Evolutionary conservation across 2,329 filamentous ascomycete species (phyloP), one percentile per base, ranked within the genome.

Genomic region (Xylaria arbuscula): DNA sequence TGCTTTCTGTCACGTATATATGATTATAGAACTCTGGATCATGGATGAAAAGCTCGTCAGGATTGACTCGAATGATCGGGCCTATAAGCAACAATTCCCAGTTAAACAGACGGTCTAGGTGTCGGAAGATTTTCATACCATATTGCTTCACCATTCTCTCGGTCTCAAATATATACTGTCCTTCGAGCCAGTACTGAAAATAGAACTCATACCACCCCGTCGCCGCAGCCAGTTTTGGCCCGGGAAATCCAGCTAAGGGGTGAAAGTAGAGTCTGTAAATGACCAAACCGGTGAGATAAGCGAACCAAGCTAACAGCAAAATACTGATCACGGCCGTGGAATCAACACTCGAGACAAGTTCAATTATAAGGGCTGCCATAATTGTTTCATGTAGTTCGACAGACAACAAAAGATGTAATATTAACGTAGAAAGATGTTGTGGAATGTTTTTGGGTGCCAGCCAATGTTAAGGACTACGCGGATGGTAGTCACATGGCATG

Each of bases 121-220:
- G 19, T 22, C 11, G 28, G 40, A 22, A 7, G 19, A 19, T 22
- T 10, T 58, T 17, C 51, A 24, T 65, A 75, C 80, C 80, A 56
- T 81, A 80, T 71, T 74, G 71, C 55, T 78, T 59, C 67, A 80
- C 77, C 75, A 80, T 78, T 15, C 72, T 70, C 45, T 76, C 70
- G 34, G 78, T 78, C 48, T 76, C 70, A 55, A 72, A 76, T 10
- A 76, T 74, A 51, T 78, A 79, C 55, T 62, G 66, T 38, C 73
- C 73, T 4, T 71, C 24, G 24, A 66, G 63, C 62, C 66, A 73
- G 51, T 63, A 72, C 48, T 76, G 72, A 61, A 70, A 74, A 55
- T 73, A 74, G 51, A 76, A 72, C 57, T 72, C 73, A 72, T 66
- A 74, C 48, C 51, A 72, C 10, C 36, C 61, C 13, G 72, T 74